Percentiles rank a stretch among this genome's conserved stretches.
phyloP scores from a whole-genome alignment of 2,329 filamentous ascomycete genomes.

The Aspergillus thermomutatus region DNA sequence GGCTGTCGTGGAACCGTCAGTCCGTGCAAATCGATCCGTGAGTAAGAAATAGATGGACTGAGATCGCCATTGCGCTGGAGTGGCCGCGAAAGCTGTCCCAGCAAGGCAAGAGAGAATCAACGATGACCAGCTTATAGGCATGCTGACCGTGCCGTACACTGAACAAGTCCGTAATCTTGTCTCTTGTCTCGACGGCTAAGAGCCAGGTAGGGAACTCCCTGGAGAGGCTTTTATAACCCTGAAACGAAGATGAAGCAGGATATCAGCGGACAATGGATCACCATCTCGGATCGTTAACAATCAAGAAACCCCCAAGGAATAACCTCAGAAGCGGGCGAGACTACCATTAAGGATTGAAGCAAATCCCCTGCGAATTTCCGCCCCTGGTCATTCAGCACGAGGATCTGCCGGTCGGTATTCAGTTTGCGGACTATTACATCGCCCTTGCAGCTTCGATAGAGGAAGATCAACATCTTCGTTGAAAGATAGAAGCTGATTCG shows the following conservation, averaged over 20 bases:
- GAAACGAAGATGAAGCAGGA: neutral
- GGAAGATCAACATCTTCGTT: neutral
- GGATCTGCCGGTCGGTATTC: neutral
- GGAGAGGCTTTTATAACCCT: neutral
- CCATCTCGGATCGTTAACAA: neutral
- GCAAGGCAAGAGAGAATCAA: slow-evolving; percentile 19
- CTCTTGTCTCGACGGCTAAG: neutral
- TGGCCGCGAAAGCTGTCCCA: slow-evolving; percentile 26
- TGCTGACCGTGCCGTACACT: slow-evolving; percentile 2
- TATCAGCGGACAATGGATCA: neutral
- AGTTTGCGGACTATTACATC: neutral
- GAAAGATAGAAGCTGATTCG: neutral
- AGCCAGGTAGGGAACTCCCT: neutral
- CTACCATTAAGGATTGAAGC: neutral
- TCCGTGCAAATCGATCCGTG: slow-evolving; percentile 45
- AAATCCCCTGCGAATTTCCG: slow-evolving; percentile 11
- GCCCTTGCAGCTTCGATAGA: neutral
- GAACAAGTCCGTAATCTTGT: neutral
- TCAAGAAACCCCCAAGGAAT: neutral
- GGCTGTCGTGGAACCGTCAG: slow-evolving; percentile 37
- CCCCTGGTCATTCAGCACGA: neutral
- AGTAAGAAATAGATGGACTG: slow-evolving; percentile 47
- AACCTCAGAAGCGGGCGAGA: neutral
- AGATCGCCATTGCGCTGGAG: slow-evolving; percentile 37
- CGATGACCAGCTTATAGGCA: slow-evolving; percentile 16